These are phyloP conservation scores for Basidiobolus meristosporus DNA, from an alignment of 371 early-diverging fungal species.

Conservation along the genomic window DNA sequence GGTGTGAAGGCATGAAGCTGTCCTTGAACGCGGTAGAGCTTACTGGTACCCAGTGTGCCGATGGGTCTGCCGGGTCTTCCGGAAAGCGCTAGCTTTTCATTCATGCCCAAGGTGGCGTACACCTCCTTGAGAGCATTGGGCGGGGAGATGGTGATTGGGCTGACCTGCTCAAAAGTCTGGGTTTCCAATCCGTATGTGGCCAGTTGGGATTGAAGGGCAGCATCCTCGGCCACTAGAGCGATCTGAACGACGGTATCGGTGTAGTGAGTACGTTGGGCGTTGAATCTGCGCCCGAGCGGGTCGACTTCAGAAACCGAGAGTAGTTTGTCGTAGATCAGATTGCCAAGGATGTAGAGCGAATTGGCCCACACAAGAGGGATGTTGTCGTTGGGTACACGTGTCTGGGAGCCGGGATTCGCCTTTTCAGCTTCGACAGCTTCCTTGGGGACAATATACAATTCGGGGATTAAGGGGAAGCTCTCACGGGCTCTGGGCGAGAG, in stretches of 20 bases:
- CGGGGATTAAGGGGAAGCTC: conserved; percentile 40
- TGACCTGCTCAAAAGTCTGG: conserved; percentile 42
- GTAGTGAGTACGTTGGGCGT: conserved; percentile 16
- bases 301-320: conserved; percentile 65
- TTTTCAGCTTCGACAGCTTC: conserved; percentile 58
- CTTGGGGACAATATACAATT: conserved; percentile 63
- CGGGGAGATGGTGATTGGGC: conserved; percentile 49
- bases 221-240: conserved; percentile 56
- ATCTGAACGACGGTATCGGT: conserved; percentile 53
- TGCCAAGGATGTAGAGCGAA: conserved; percentile 60
- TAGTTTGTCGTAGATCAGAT: conserved; percentile 55
- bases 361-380: conserved; percentile 84
- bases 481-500: conserved; percentile 8
- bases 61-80: conserved; percentile 63
- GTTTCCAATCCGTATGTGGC: conserved; percentile 63
- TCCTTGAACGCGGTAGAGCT: conserved; percentile 67
- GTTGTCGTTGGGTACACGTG: conserved; percentile 67
- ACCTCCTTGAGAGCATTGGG: conserved; percentile 71
- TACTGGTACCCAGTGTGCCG: conserved; percentile 61
- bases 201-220: conserved; percentile 42
- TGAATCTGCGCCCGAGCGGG: conserved; percentile 62
- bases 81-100: conserved; percentile 50
- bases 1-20: conserved; percentile 72
- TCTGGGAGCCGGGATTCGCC: conserved; percentile 45
- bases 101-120: conserved; percentile 51